Percentiles rank a stretch among this genome's conserved stretches.
phyloP scores from a whole-genome alignment of 2,329 filamentous ascomycete genomes.

The Diplocarpon mali region DNA sequence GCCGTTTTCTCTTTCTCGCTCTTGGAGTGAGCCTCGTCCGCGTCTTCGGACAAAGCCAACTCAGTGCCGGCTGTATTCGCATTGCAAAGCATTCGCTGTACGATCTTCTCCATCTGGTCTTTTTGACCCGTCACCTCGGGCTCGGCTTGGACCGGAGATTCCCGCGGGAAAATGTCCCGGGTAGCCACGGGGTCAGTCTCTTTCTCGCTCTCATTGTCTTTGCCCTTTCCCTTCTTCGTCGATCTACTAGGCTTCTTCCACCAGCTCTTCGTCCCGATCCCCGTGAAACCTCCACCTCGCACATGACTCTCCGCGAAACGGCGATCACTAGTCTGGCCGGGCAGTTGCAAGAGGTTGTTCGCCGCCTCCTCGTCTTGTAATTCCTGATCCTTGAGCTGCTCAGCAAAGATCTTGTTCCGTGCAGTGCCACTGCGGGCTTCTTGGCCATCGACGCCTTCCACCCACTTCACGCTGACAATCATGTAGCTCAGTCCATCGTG shows the following conservation, averaged over 20 bases:
- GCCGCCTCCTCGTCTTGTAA: slow-evolving; percentile 13
- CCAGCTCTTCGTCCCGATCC: slow-evolving; percentile 20
- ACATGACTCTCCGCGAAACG: slow-evolving; percentile 14
- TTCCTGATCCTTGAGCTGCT: slow-evolving; percentile 13
- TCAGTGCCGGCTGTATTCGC: slow-evolving; percentile 5
- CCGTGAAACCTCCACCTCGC: slow-evolving; percentile 17
- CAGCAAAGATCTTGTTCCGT: slow-evolving; percentile 17
- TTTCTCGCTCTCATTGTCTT: neutral
- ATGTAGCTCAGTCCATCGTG: slow-evolving; percentile 64
- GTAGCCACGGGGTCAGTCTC: neutral
- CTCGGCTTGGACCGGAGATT: neutral
- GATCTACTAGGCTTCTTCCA: slow-evolving; percentile 10
- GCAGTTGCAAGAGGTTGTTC: slow-evolving; percentile 7
- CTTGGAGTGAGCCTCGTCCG: neutral
- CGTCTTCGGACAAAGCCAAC: neutral
- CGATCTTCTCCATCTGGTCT: slow-evolving; percentile 11
- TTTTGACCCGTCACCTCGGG: neutral
- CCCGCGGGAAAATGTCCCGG: neutral
- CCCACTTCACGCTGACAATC: slow-evolving; percentile 72
- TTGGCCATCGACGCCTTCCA: slow-evolving; percentile 55
- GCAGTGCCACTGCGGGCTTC: slow-evolving; percentile 34
- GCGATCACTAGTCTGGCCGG: slow-evolving; percentile 1
- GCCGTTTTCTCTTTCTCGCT: neutral
- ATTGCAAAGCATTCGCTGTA: slow-evolving; percentile 16
- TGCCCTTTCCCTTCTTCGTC: neutral